Evolutionary conservation across 257 asterid genomes (phyloP), one percentile per base, ranked within the genome.

Genomic region (Orobanche coerulescens): DNA sequence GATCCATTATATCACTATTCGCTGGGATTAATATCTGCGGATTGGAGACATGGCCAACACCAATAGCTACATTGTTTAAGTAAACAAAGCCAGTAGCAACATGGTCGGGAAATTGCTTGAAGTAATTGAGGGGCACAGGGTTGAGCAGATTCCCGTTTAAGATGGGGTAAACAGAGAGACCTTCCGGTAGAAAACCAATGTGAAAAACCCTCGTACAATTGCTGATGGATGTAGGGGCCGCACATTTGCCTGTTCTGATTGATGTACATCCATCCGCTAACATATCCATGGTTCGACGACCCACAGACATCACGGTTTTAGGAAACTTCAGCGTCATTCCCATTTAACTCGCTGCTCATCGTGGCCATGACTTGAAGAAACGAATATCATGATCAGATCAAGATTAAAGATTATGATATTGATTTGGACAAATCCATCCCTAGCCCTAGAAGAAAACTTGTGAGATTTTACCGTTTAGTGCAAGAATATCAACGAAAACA

Each of bases 151-250:
- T 68, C 33, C 94, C 94, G 30, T 81, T 84, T 42, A 79, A 44
- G 53, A 92, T 66, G 3, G 98, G 98, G 75, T 88, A 92, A 10
- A 92, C 89, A 8, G 67, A 85, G 28, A 92, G 82, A 61, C 81
- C 92, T 40, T 73, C 83, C 0, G 98, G 98, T 75, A 92, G 69
- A 70, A 88, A 92, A 48, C 96, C 94, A 64, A 89, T 82, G 1
- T 79, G 54, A 34, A 92, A n/a, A 69, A 33, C 98, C 98, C 71
- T 88, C 95, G 62, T 72, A 83, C 48, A 92, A 64, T 61, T 88
- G 98, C 55, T 86, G 84, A 64, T 86, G 84, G 48, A 89, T 86
- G 73, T 92, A 92, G 19, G 98, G 98, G 43, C 98, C 98, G 49
- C 95, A 88, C 94, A 92, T 85, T 76, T 82, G 87, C 36, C 94